Percentiles rank a stretch among this genome's conserved stretches.
Evolutionary conservation across 441 rosid species (phyloP).

Genomic region (Hura crepitans): DNA sequence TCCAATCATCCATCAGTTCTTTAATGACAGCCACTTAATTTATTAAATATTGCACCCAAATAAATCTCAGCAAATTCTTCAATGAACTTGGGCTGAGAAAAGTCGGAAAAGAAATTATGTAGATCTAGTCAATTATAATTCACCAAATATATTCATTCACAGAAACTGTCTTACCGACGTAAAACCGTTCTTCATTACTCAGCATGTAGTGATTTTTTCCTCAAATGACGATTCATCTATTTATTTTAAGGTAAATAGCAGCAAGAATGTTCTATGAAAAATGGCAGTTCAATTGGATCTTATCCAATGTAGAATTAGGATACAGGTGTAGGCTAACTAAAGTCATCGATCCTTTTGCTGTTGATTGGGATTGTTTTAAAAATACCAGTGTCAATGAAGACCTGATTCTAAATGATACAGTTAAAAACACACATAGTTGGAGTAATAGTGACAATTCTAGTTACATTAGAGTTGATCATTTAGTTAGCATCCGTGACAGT

Average conservation of each 20-base stretch:
- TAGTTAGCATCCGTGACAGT: neutral
- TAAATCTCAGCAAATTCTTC: too few relatives aligned
- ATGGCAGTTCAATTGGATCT: too few relatives aligned
- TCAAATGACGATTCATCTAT: neutral
- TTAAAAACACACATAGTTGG: conserved; percentile 12
- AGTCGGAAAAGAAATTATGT: neutral
- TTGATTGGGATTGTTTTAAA: too few relatives aligned
- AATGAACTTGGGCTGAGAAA: too few relatives aligned
- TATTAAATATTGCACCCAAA: neutral
- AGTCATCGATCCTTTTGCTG: too few relatives aligned
- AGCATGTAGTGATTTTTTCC: neutral
- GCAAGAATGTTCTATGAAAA: too few relatives aligned
- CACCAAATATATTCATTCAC: neutral
- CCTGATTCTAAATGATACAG: neutral
- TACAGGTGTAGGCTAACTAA: too few relatives aligned
- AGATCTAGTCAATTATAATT: neutral
- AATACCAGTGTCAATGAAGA: conserved; percentile 9
- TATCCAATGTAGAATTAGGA: too few relatives aligned
- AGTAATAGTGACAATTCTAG: conserved; percentile 1
- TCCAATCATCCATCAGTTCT: neutral
- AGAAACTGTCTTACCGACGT: neutral
- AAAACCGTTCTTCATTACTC: neutral
- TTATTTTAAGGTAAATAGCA: too few relatives aligned
- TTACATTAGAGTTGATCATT: conserved; percentile 12
- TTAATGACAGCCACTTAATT: too few relatives aligned